Evolutionary conservation across 148 eudicot species (phyloP), one percentile per base, ranked within the genome.

Genomic region (Vaccinium macrocarpon): DNA sequence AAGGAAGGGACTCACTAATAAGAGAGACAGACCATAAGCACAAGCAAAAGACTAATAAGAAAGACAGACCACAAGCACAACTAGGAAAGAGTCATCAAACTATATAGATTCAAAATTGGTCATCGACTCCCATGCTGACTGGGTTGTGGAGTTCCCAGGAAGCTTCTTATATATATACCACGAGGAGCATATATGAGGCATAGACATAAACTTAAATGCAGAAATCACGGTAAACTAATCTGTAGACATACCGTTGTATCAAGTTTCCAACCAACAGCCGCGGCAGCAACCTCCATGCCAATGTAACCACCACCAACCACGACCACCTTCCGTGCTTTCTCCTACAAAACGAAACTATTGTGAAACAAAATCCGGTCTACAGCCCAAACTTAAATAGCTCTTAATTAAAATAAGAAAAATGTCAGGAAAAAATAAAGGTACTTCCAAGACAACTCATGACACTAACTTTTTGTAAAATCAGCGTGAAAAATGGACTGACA

Each of bases 201-300:
- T 12, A 32, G n/a, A 32, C 23, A 74, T 42, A 74, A 42, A 16
- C 49, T 18, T 74, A 19, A 42, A 42, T 19, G 52, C 52, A 38
- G 52, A 74, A 19, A 74, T 19, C 49, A 42, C 15, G 55, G 32
- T 12, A 81, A 13, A 78, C n/a, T 68, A 42, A 86, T 57, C 51
- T 23, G 80, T n/a, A 84, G 53, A 52, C 93, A 86, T 88, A 97
- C 99, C 78, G 98, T 95, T 23, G 99, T 97, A 87, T 97, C 99
- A 79, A 93, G 94, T 82, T 94, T 95, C 99, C 99, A 97, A 29
- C 90, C 98, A 79, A 90, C 94, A 82, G 99, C 90, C 25, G 99
- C 98, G 64, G 99, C 99, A 82, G 98, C 98, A 89, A 95, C 94
- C 90, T 97, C 99, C 99, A 97, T 97, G 86, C 99, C 99, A 84